These are phyloP conservation scores for Aureobasidium pullulans DNA, from an alignment of 2,329 filamentous ascomycete species.

Conservation along the genomic window DNA sequence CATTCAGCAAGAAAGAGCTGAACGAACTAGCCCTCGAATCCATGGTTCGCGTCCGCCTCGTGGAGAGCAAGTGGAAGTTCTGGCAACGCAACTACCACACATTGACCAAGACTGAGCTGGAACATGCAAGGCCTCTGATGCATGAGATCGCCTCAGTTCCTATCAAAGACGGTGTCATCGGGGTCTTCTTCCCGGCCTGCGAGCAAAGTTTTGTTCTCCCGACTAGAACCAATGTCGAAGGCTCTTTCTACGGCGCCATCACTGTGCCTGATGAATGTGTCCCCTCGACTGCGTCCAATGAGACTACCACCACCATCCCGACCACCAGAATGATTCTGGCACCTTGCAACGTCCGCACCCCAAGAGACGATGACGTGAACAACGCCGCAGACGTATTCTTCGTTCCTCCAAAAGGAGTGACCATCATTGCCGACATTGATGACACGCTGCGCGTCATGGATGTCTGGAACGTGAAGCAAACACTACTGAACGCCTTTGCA, in stretches of 20 bases:
- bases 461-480: slow-evolving; percentile 21
- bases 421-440: slow-evolving; percentile 23
- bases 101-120: not conserved
- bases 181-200: not conserved
- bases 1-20: slow-evolving; percentile 53
- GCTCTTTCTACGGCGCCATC: slow-evolving; percentile 13
- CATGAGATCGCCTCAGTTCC: slow-evolving; percentile 3
- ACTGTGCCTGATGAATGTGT: not conserved
- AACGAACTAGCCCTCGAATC: slow-evolving; percentile 58
- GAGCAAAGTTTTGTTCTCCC: not conserved
- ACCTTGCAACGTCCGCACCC: not conserved
- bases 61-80: slow-evolving; percentile 32
- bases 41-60: slow-evolving; percentile 36
- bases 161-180: not conserved
- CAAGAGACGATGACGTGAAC: not conserved
- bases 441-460: slow-evolving; percentile 21
- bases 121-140: not conserved
- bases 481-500: slow-evolving; percentile 17
- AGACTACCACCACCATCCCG: not conserved
- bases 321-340: not conserved
- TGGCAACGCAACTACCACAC: not conserved
- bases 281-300: not conserved
- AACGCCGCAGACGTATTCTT: slow-evolving; percentile 1
- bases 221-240: slow-evolving; percentile 9
- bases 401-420: slow-evolving; percentile 18